Evolutionary conservation across 768 basidiomycete species (phyloP).

Genomic region (Suillus alpinus): DNA sequence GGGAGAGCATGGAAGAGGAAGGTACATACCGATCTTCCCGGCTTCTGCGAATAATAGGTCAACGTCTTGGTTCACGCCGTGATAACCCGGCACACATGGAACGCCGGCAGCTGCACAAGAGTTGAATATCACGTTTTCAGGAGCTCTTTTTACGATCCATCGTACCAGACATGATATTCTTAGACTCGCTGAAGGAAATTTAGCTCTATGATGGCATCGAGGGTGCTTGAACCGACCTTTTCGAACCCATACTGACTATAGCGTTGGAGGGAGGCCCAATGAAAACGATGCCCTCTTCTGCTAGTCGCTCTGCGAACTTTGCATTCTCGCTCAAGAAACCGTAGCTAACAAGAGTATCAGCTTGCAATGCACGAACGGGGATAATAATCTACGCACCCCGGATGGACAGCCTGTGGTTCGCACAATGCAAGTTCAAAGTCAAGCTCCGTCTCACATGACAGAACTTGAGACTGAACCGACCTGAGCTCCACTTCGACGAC

Average conservation of each 20-base stretch:
- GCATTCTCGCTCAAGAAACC: constrained; percentile 94
- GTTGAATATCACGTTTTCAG: constrained; percentile 8
- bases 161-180: constrained; percentile 88
- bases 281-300: constrained; percentile 80
- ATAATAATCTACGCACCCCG: constrained; percentile 52
- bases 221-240: constrained; percentile 54
- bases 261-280: constrained; percentile 88
- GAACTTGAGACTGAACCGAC: constrained; percentile 36
- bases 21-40: constrained; percentile 57
- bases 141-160: neutral
- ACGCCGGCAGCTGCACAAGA: constrained; percentile 71
- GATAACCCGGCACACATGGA: constrained; percentile 93
- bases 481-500: constrained; percentile 80
- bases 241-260: constrained; percentile 93
- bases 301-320: constrained; percentile 68
- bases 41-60: constrained; percentile 68
- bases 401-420: constrained; percentile 75
- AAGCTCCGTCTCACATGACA: neutral
- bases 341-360: constrained; percentile 44
- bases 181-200: constrained; percentile 67
- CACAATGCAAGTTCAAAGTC: constrained; percentile 7
- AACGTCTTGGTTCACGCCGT: constrained; percentile 78
- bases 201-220: neutral
- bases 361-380: neutral
- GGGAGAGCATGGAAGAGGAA: neutral